Conservation (phyloP, 2,329 filamentous ascomycete species). For the Beauveria medogensis region DNA sequence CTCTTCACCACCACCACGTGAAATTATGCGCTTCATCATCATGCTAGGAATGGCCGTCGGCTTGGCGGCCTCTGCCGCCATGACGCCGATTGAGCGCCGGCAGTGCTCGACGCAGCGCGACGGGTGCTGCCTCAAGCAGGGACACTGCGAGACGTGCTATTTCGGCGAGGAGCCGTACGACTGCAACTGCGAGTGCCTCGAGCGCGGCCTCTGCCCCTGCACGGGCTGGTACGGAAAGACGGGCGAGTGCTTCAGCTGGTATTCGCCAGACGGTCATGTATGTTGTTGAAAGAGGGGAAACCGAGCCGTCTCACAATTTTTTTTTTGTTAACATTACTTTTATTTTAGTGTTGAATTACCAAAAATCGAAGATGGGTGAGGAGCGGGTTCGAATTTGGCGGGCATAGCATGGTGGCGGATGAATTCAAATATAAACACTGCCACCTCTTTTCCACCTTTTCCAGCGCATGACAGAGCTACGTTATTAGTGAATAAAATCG, state of each 20-base stretch:
- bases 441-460: no score
- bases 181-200: slow-evolving; percentile 7
- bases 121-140: slow-evolving; percentile 6
- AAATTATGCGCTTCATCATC: not conserved
- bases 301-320: not conserved
- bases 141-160: slow-evolving; percentile 1
- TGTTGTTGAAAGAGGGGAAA: not conserved
- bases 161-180: not conserved
- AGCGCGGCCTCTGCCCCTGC: slow-evolving; percentile 6
- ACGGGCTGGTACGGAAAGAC: not conserved
- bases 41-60: not conserved
- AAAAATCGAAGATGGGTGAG: no score
- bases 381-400: no score
- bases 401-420: no score
- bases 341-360: not conserved
- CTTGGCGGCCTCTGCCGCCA: not conserved
- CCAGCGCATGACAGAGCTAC: no score
- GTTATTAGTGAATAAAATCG: no score
- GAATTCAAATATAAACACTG: no score
- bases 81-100: not conserved
- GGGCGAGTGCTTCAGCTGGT: slow-evolving; percentile 5
- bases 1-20: not conserved
- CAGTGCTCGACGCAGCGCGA: slow-evolving; percentile 8
- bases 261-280: slow-evolving; percentile 5
- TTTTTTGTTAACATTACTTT: not conserved